phyloP scores from a whole-genome alignment of 2,329 filamentous ascomycete species.

The Aspergillus pseudoglaucus region DNA sequence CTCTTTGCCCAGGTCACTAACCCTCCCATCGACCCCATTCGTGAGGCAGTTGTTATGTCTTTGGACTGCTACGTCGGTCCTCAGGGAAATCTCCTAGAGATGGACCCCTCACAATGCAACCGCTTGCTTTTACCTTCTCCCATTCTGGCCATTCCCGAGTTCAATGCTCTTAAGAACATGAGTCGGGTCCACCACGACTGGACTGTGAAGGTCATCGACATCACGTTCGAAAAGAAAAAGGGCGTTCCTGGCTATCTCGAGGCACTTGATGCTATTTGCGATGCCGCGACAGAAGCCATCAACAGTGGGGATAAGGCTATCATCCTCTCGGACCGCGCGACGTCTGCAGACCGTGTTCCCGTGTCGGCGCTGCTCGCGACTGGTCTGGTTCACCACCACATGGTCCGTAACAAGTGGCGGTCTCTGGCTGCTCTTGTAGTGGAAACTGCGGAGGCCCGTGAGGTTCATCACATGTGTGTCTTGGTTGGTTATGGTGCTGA shows the following conservation, averaged over 20 bases:
- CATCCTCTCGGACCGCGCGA: slow-evolving; percentile 81
- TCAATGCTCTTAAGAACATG: slow-evolving; percentile 79
- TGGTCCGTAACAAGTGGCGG: slow-evolving; percentile 93
- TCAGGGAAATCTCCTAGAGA: slow-evolving; percentile 90
- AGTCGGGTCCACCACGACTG: slow-evolving; percentile 65
- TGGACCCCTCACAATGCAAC: slow-evolving; percentile 83
- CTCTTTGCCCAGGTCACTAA: slow-evolving; percentile 98
- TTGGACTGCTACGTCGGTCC: slow-evolving; percentile 93
- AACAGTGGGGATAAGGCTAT: slow-evolving; percentile 78
- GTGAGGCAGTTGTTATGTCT: slow-evolving; percentile 97
- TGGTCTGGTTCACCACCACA: slow-evolving; percentile 89
- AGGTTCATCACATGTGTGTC: slow-evolving; percentile 99
- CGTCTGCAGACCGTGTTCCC: slow-evolving; percentile 71
- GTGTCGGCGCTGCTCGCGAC: slow-evolving; percentile 83
- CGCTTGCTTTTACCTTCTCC: slow-evolving; percentile 81
- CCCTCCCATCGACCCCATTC: slow-evolving; percentile 92
- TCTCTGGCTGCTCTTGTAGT: slow-evolving; percentile 79
- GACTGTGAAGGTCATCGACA: slow-evolving; percentile 84
- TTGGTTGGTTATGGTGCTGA: slow-evolving; percentile 91
- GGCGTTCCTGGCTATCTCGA: slow-evolving; percentile 78
- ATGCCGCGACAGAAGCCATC: slow-evolving; percentile 75
- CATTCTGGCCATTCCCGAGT: slow-evolving; percentile 81
- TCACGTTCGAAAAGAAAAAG: slow-evolving; percentile 83
- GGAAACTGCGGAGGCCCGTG: slow-evolving; percentile 90
- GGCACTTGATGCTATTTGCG: slow-evolving; percentile 82